Evolutionary conservation across 306 rosid genomes (phyloP).

Genomic region (Oxytropis ochrocephala): DNA sequence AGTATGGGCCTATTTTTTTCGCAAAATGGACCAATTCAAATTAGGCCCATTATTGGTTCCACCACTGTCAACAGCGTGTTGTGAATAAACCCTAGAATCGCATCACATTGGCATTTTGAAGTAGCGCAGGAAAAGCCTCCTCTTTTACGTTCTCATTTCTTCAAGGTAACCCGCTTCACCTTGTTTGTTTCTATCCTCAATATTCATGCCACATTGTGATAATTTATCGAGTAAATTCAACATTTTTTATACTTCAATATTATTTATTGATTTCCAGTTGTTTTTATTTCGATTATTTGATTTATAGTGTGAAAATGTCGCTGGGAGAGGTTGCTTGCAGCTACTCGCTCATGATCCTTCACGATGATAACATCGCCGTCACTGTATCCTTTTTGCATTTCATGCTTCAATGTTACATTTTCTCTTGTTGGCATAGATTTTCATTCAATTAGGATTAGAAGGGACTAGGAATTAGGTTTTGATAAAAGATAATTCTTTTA

Average conservation of each 20-base stretch:
- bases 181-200: background rate
- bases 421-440: background rate
- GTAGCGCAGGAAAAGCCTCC: background rate
- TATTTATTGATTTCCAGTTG: background rate
- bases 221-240: background rate
- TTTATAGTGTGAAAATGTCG: conserved; percentile 30
- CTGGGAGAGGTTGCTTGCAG: conserved; percentile 53
- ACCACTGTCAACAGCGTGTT: background rate
- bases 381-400: conserved; percentile 39
- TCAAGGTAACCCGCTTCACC: background rate
- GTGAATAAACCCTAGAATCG: background rate
- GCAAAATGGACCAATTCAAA: background rate
- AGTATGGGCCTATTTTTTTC: too few species aligned
- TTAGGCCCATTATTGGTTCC: background rate
- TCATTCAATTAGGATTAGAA: background rate
- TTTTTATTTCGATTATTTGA: background rate
- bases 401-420: background rate
- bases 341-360: conserved; percentile 50
- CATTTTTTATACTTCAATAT: background rate
- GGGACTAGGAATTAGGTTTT: background rate
- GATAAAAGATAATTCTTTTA: background rate
- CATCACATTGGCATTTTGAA: background rate
- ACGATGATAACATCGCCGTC: conserved; percentile 53
- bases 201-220: background rate
- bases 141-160: background rate